Percentiles rank a stretch among this genome's conserved stretches.
phyloP scores from a whole-genome alignment of 2,329 filamentous ascomycete species.

The Aspergillus aculeatinus region DNA sequence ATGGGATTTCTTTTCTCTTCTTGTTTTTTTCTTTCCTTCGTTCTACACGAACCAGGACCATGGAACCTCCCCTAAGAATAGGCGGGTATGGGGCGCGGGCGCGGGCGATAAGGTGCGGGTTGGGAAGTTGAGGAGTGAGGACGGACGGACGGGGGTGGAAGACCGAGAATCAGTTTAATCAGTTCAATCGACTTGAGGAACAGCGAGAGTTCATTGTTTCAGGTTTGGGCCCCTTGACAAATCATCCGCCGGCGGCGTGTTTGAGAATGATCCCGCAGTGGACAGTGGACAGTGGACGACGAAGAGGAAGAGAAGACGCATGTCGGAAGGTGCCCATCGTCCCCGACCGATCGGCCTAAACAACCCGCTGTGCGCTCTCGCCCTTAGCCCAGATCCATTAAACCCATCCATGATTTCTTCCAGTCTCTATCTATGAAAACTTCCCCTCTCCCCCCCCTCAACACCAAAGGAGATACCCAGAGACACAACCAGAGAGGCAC shows the following conservation, averaged over 20 bases:
- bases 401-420: background rate
- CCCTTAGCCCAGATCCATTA: conserved; percentile 4
- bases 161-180: background rate
- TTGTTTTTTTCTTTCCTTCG: too few species aligned
- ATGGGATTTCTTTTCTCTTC: too few species aligned
- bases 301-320: background rate
- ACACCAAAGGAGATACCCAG: too few species aligned
- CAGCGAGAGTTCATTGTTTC: conserved; percentile 22
- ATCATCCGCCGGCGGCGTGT: conserved; percentile 17
- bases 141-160: too few species aligned
- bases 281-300: too few species aligned
- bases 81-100: background rate
- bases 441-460: too few species aligned
- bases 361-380: background rate
- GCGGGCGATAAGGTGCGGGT: background rate
- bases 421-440: too few species aligned
- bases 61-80: conserved; percentile 12
- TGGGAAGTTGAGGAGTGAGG: background rate
- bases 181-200: background rate
- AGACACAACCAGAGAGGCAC: too few species aligned
- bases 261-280: conserved; percentile 10
- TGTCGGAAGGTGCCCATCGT: conserved; percentile 10
- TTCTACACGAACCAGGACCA: background rate
- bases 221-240: conserved; percentile 19
- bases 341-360: conserved; percentile 15